These are phyloP conservation scores for Solanum hybrid DNA, from an alignment of 305 asterid species.

Conservation along the genomic window DNA sequence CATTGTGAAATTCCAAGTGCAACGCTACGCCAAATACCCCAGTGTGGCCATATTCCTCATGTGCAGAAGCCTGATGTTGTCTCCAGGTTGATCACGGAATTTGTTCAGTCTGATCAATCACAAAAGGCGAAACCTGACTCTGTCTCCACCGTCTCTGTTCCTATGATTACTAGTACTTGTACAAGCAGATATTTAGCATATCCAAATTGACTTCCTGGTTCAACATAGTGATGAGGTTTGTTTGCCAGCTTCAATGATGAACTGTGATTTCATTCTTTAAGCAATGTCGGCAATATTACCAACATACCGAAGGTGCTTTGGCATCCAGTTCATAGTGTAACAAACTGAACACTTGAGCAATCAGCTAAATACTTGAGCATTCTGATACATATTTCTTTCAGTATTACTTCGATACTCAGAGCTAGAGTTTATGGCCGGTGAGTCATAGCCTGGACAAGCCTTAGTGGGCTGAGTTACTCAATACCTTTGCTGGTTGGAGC, in stretches of 20 bases:
- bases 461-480: neutral
- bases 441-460: neutral
- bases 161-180: neutral
- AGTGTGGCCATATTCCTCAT: constrained; percentile 77
- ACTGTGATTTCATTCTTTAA: neutral
- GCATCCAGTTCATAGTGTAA: neutral
- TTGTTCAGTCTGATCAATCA: constrained; percentile 18
- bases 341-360: neutral
- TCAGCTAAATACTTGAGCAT: neutral
- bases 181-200: neutral
- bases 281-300: neutral
- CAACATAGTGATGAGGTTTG: neutral
- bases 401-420: neutral
- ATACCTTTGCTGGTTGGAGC: neutral
- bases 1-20: constrained; percentile 50
- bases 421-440: neutral
- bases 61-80: constrained; percentile 65
- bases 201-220: neutral
- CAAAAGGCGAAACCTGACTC: neutral
- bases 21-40: constrained; percentile 30
- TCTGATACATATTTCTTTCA: neutral
- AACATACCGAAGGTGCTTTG: neutral
- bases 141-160: neutral
- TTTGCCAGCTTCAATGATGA: neutral
- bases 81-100: constrained; percentile 52